Base-by-base conservation (phyloP, 2,329 filamentous ascomycete genomes). In the Aspergillus amoenus region DNA sequence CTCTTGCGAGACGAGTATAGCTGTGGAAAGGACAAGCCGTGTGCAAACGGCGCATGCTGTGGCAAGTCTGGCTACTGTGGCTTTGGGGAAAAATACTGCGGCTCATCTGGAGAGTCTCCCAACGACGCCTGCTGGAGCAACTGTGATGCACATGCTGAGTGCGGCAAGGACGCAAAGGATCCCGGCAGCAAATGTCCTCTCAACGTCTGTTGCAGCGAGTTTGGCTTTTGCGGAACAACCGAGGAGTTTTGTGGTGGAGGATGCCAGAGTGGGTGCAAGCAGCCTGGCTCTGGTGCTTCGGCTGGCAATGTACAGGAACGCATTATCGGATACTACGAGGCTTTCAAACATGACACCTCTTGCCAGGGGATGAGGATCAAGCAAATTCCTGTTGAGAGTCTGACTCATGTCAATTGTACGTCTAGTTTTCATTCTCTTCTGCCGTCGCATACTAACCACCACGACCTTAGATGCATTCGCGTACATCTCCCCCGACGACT, bases 81-180 rank as follows among this genome's bases (percentile, higher is more conserved):
- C 4, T 68, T 52, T 48, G 61, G 58, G 2, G 49, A 54, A 1
- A 53, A 50, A 1, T 64, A 61, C 44, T 69, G 68, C 52, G 68
- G 67, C 7, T 22, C 44, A 2, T 40, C 18, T 4, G 51, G 42
- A 1, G 17, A 54, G 42, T 54, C 51, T 2, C 51, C 51, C 4
- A 55, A 55, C 17, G 53, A 55, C 39, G 63, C 46, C 17, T 70
- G 68, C 44, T 52, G 57, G 9, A 62, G 57, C n/a, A 73, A 75
- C 52, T 77, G 74, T 52, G 62, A 76, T 61, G 71, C 73, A n/a
- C 68, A 62, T n/a, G 71, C 72, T 3, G 66, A 70, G 41, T 77
- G 74, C 39, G 74, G 73, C 17, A 57, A 70, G 21, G 68, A 70
- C 53, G 68, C 66, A 12, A 44, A 42, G 1, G 37, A 48, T 0